Evolutionary conservation across 441 rosid species (phyloP).

Genomic region (Hypseocharis bilobata): DNA sequence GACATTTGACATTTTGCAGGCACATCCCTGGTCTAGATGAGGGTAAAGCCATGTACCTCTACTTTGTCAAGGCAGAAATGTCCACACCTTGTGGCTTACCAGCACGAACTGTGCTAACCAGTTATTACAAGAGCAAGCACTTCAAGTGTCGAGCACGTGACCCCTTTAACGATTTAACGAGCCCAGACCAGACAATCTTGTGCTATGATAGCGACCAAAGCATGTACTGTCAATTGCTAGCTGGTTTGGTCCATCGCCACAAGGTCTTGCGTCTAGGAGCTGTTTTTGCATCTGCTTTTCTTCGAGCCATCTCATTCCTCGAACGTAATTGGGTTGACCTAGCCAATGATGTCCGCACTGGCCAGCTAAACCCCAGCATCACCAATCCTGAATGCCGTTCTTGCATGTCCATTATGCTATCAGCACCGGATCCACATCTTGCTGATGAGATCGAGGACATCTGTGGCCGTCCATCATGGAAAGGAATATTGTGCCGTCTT

Average conservation of each 20-base stretch:
- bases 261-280: conserved; percentile 74
- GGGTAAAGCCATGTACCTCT: conserved; percentile 80
- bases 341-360: conserved; percentile 52
- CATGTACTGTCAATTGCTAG: conserved; percentile 83
- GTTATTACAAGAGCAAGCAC: conserved; percentile 84
- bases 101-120: conserved; percentile 74
- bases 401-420: conserved; percentile 40
- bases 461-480: conserved; percentile 60
- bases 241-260: conserved; percentile 63
- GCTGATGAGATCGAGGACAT: conserved; percentile 64
- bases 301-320: conserved; percentile 66
- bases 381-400: conserved; percentile 53
- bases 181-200: conserved; percentile 62
- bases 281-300: conserved; percentile 76
- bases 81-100: conserved; percentile 70
- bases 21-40: conserved; percentile 59
- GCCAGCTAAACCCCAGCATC: conserved; percentile 41
- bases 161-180: conserved; percentile 59
- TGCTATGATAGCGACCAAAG: conserved; percentile 75
- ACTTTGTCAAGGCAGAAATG: conserved; percentile 68
- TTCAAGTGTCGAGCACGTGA: conserved; percentile 57
- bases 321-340: conserved; percentile 62
- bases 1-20: conserved; percentile 32
- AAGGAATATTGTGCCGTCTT: conserved; percentile 61
- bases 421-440: conserved; percentile 43